Percentiles rank a stretch among this genome's conserved stretches.
These are phyloP conservation scores for Penicillium cosmopolitanum DNA, from an alignment of 495 filamentous ascomycete species.

Conservation along the genomic window DNA sequence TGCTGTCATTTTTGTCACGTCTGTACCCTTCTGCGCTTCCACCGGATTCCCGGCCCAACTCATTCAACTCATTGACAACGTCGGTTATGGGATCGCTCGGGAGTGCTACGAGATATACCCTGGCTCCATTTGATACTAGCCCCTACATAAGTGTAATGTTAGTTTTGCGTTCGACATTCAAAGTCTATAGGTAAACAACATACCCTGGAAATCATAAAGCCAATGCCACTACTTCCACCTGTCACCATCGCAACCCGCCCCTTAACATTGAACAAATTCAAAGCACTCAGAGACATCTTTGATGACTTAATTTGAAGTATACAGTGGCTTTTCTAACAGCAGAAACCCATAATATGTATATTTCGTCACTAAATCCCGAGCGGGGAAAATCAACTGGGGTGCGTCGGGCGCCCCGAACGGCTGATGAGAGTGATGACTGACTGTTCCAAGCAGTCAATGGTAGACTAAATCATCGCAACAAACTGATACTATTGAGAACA, in stretches of 20 bases:
- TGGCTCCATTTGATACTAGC: conserved; percentile 46
- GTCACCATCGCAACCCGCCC: conserved; percentile 47
- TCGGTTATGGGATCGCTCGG: conserved; percentile 39
- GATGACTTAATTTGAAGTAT: background rate
- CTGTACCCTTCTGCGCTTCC: conserved; percentile 40
- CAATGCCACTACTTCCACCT: conserved; percentile 49
- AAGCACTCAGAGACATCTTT: conserved; percentile 15
- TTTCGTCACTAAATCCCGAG: background rate
- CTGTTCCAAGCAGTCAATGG: no score
- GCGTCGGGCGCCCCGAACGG: background rate
- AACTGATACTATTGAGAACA: no score
- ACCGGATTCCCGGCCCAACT: conserved; percentile 30
- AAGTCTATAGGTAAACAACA: background rate
- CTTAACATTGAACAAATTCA: conserved; percentile 32
- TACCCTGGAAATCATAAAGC: conserved; percentile 48
- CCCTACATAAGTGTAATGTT: conserved; percentile 25
- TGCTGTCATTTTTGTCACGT: background rate
- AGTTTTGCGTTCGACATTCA: background rate
- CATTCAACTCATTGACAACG: conserved; percentile 35
- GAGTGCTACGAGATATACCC: conserved; percentile 44
- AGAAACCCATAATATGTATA: background rate
- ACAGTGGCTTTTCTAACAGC: background rate
- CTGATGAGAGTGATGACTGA: background rate
- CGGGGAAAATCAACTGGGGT: background rate
- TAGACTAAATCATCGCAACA: no score